Evolutionary conservation across 768 basidiomycete genomes (phyloP).

Genomic region (Termitomyces bulborhizus): DNA sequence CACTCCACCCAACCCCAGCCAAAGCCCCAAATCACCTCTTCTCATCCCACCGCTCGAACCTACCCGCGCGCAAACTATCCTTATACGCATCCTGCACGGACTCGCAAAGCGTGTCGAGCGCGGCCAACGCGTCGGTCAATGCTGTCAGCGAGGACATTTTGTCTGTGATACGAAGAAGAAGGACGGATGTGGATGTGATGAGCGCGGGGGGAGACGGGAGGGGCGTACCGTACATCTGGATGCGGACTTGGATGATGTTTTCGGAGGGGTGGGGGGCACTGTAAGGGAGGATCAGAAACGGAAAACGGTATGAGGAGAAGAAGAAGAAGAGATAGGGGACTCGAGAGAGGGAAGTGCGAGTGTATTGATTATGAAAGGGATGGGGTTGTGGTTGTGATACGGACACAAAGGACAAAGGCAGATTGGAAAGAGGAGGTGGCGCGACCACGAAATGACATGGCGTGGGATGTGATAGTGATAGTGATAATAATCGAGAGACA

Average conservation of each 20-base stretch:
- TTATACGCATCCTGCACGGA: constrained; percentile 67
- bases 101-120: constrained; percentile 73
- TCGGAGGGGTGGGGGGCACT: constrained; percentile 96
- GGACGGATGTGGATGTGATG: background rate
- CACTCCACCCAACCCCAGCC: background rate
- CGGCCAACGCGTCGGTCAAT: constrained; percentile 65
- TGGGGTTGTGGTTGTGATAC: background rate
- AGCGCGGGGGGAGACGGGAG: background rate
- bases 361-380: background rate
- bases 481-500: too few species aligned
- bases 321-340: background rate
- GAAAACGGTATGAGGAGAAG: background rate
- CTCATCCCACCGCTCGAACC: constrained; percentile 68
- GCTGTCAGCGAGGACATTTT: constrained; percentile 81
- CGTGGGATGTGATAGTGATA: background rate
- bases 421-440: background rate
- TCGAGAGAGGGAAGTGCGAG: too few species aligned
- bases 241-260: constrained; percentile 92
- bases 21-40: constrained; percentile 35
- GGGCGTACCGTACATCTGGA: constrained; percentile 95
- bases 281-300: background rate
- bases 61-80: constrained; percentile 44
- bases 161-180: constrained; percentile 41
- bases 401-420: background rate
- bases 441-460: background rate